Evolutionary conservation across 1,139 yeast species (phyloP), one percentile per base, ranked within the genome.

Genomic region (Ogataea hybrid): DNA sequence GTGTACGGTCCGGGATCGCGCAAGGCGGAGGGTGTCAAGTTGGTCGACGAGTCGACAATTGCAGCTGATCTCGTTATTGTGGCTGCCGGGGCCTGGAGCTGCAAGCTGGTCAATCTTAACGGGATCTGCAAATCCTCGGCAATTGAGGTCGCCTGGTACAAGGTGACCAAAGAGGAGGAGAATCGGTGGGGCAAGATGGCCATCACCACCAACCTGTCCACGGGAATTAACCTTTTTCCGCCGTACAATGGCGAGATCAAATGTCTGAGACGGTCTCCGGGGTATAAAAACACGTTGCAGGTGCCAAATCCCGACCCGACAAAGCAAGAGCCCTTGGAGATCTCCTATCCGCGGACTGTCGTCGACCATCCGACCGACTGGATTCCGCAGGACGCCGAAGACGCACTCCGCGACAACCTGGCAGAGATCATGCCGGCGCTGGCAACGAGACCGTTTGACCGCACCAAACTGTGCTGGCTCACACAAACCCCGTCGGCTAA

Each of bases 231-330:
- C 36, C 23, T 57, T 6, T 54, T 54, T 34, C 58, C 58, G 12
- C 57, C 56, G 7, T 52, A 51, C 33, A 47, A 54, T 12, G 57
- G 56, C 5, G 56, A 54, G 28, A 50, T 51, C 14, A 53, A 53
- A 29, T 35, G 43, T 14, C 42, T 54, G 30, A 45, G 56, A 43
- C 44, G 57, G 40, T 51, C 54, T 10, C 48, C 55, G 2, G 57
- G 58, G 5, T 53, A 51, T 32, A 50, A 45, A 27, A 54, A 54
- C 8, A 62, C 71, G 18, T 61, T 69, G 46, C 60, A 68, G 32
- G 43, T 39, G 22, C 5, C 15, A 9, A 27, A 42, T 18, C 46
- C 46, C 12, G 29, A 25, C 33, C 48, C 48, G 4, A 22, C 18
- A 40, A 12, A 23, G 5, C 20, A 20, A 1, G 25, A 20, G 2